Evolutionary conservation across 208 protist genomes (phyloP), one percentile per base, ranked within the genome.

Genomic region (Angomonas deanei): DNA sequence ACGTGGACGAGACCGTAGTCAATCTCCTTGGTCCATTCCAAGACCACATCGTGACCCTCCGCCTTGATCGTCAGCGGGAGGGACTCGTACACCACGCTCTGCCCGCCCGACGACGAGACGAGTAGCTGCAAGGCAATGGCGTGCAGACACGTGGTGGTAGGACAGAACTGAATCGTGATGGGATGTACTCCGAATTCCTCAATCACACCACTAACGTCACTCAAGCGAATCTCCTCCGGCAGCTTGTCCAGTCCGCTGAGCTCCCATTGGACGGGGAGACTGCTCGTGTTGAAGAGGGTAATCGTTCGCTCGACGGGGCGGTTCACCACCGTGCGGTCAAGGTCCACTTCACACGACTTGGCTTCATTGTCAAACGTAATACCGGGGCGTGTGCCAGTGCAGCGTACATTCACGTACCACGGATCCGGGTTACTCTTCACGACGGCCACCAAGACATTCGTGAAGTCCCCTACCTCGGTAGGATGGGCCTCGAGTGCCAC

Each of bases 401-500:
- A 96, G 10, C 42, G 69, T 42, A 98, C 67, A 36, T 88, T 66
- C 60, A 96, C 88, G 50, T 62, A 68, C 77, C 92, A 93, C 39
- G 94, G 94, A 50, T 79, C 70, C 21, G 97, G 96, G 66, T 98
- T 98, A 69, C 97, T 86, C 66, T 84, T 87, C 48, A 98, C 79
- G 38, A 72, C 83, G 24, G 86, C 92, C 38, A 98, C 67, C 26
- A 98, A 74, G 8, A 39, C 76, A 63, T 97, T 93, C 3, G 60
- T 73, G 30, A 93, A 76, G 54, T 88, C 78, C 21, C 97, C 97
- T 21, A 84, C 70, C 23, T 55, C 66, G n/a, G 96, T 86, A 13
- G 96, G 94, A 31, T 58, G 66, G 21, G 94, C 97, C 52, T 80
- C 82, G 2, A 98, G 72, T 15, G 54, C 70, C 31, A 98, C 84